Conservation (phyloP, 495 filamentous ascomycete genomes). For the Aspergillus sclerotiicarbonarius region DNA sequence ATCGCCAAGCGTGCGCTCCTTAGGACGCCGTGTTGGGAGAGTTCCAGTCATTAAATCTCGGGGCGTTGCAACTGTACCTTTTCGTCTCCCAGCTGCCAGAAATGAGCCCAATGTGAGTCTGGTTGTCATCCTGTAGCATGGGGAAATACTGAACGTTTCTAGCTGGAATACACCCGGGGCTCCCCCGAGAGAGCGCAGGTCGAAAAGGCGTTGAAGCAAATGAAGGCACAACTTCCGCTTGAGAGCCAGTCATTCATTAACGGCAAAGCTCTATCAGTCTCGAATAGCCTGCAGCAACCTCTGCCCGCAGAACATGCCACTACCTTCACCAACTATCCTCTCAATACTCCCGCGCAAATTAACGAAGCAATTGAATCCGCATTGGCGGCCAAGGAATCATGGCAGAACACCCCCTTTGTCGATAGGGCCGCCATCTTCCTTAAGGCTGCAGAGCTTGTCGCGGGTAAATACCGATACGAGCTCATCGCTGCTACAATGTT, state of each 20-base stretch:
- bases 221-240: slow-evolving; percentile 49
- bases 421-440: slow-evolving; percentile 91
- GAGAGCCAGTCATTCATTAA: slow-evolving; percentile 53
- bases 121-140: neutral
- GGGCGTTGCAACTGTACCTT: neutral
- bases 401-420: slow-evolving; percentile 81
- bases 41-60: neutral
- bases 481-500: slow-evolving; percentile 93
- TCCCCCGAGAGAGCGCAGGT: slow-evolving; percentile 68
- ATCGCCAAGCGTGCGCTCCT: neutral
- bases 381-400: slow-evolving; percentile 73
- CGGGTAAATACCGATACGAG: slow-evolving; percentile 88
- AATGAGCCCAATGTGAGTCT: slow-evolving; percentile 2
- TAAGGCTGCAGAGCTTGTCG: slow-evolving; percentile 86
- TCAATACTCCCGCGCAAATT: slow-evolving; percentile 68
- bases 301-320: slow-evolving; percentile 72
- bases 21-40: neutral
- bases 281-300: slow-evolving; percentile 49
- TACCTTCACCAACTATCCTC: slow-evolving; percentile 71
- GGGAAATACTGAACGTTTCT: neutral
- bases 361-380: slow-evolving; percentile 73
- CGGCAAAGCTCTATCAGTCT: slow-evolving; percentile 44
- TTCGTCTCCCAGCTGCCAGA: neutral
- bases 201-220: slow-evolving; percentile 56
- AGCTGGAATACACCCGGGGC: slow-evolving; percentile 58